Base-by-base conservation (phyloP, 192 early-diverging fungal genomes). In the Funneliformis geosporum region DNA sequence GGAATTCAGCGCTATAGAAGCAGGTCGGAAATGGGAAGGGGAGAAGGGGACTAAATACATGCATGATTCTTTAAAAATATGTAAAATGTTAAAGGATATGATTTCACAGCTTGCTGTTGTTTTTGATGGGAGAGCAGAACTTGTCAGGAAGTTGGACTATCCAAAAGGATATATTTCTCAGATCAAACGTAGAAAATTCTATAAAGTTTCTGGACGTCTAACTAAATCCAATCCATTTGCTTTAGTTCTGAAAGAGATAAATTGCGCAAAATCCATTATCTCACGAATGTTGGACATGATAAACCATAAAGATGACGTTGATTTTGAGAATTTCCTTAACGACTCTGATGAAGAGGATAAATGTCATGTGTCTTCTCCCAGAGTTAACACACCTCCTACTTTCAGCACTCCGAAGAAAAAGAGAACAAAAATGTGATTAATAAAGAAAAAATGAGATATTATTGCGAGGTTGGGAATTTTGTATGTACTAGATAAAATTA, bases 311-410 rank as follows among this genome's bases (percentile, higher is more conserved):
- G 2, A 75, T 60, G 10, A 75, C 39, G 28, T 75, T 75, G 5
- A 75, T 75, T 1, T 10, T 10, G 27, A 60, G 18, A 75, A 75
- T 61, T 75, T 75, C n/a, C 73, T 75, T 43, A 18, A 75, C 7
- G 46, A 73, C 25, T 73, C 71, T 73, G 40, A 47, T 55, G 50
- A 73, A 27, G 44, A 60, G 60, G 55, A 75, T 61, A 25, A 12
- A 60, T 40, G 42, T 61, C 12, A 21, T 12, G 60, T 28, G 33
- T n/a, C n/a, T n/a, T 55, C 73, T 71, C 69, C 69, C 28, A 28
- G 7, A 5, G 2, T 43, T 43, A 43, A 2, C 2, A 5, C 42
- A 43, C 42, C 42, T 43, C 42, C n/a, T n/a, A n/a, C n/a, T n/a
- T n/a, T n/a, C n/a, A n/a, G n/a, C n/a, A n/a, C n/a, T n/a, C n/a